Conservation (phyloP, 176 grass and related monocot species). For the Eragrostis nindensis region DNA sequence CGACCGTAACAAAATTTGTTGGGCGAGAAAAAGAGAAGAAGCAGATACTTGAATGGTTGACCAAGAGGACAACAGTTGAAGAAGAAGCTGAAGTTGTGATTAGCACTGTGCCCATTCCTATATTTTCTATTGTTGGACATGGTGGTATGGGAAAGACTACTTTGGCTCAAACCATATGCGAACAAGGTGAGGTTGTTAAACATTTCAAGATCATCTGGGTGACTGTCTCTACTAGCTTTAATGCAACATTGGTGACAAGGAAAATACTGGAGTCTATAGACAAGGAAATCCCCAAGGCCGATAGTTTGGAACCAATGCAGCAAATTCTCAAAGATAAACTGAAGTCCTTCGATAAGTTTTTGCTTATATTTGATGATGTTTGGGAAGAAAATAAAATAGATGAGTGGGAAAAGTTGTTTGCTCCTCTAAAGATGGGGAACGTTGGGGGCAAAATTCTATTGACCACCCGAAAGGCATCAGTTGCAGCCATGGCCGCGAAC, state of each 20-base stretch:
- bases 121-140: conserved; percentile 33
- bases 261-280: not conserved
- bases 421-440: conserved; percentile 30
- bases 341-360: not conserved
- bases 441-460: conserved; percentile 48
- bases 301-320: conserved; percentile 32
- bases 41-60: conserved; percentile 32
- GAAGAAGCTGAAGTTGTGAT: not conserved
- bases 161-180: conserved; percentile 32
- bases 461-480: conserved; percentile 42
- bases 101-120: not conserved
- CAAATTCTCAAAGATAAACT: conserved; percentile 18
- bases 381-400: conserved; percentile 35
- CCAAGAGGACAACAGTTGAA: not conserved
- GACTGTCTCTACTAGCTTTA: conserved; percentile 22
- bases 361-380: conserved; percentile 58
- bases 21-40: conserved; percentile 26
- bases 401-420: conserved; percentile 50
- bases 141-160: conserved; percentile 59
- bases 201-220: conserved; percentile 40
- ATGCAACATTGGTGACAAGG: not conserved
- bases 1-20: conserved; percentile 32
- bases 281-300: not conserved
- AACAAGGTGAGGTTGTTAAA: not conserved
- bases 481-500: conserved; percentile 13